Conservation (phyloP, 2,329 filamentous ascomycete species). For the Phaeosphaeriaceae sp. region DNA sequence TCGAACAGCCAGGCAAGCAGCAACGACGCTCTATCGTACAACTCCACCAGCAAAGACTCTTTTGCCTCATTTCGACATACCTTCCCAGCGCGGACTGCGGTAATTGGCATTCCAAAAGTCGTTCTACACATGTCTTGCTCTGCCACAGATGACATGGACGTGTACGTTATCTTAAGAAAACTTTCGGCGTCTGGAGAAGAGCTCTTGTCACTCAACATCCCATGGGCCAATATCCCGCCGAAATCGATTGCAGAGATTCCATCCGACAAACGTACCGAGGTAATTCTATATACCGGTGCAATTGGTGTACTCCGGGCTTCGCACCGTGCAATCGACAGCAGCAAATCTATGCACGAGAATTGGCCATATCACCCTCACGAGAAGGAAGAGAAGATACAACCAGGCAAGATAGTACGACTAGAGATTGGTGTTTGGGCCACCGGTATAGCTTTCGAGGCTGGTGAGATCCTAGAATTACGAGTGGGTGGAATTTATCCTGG, state of each 20-base stretch:
- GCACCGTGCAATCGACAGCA: constrained; percentile 12
- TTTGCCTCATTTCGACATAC: neutral
- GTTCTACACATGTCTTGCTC: constrained; percentile 55
- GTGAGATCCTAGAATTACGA: constrained; percentile 11
- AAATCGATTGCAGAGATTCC: constrained; percentile 12
- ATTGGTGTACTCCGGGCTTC: constrained; percentile 22
- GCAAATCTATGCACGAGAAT: constrained; percentile 21
- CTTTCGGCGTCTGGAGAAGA: constrained; percentile 44
- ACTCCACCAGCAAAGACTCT: constrained; percentile 4
- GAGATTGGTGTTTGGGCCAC: constrained; percentile 36
- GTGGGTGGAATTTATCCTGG: constrained; percentile 13
- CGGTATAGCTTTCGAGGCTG: constrained; percentile 53
- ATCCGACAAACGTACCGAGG: constrained; percentile 8
- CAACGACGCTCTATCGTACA: neutral
- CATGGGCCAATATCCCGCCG: constrained; percentile 20
- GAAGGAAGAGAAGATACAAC: constrained; percentile 49
- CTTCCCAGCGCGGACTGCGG: neutral
- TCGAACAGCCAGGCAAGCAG: neutral
- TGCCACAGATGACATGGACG: constrained; percentile 52
- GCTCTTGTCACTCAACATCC: constrained; percentile 54
- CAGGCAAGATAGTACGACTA: constrained; percentile 28
- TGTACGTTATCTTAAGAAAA: constrained; percentile 24
- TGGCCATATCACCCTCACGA: constrained; percentile 49
- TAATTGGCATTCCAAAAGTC: constrained; percentile 60
- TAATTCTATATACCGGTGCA: constrained; percentile 11